phyloP scores from a whole-genome alignment of 208 protist genomes.

The Trypanosoma mega region DNA sequence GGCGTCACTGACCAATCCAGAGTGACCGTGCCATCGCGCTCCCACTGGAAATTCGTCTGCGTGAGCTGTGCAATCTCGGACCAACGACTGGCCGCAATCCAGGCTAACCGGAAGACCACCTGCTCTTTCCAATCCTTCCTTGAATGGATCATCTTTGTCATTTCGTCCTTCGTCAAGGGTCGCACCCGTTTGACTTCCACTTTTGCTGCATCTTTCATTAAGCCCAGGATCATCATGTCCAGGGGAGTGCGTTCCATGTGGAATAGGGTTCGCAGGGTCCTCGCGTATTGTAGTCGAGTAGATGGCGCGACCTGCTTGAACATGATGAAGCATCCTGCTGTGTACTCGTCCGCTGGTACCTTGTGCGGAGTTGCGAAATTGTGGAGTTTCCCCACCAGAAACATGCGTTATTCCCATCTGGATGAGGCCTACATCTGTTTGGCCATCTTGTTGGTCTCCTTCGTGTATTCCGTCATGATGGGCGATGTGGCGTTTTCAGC shows the following conservation, averaged over 20 bases:
- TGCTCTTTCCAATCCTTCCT: not conserved
- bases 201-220: not conserved
- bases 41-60: not conserved
- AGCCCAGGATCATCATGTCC: not conserved
- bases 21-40: not conserved
- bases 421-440: not conserved
- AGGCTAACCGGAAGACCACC: conserved; percentile 7
- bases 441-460: not conserved
- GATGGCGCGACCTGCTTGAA: not conserved
- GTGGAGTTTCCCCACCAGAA: not conserved
- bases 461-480: not conserved
- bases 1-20: not conserved
- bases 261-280: not conserved
- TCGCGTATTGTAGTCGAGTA: conserved; percentile 1
- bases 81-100: conserved; percentile 9
- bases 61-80: not conserved
- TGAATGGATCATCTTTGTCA: not conserved
- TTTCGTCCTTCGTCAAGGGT: not conserved
- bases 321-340: conserved; percentile 4
- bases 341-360: not conserved
- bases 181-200: not conserved
- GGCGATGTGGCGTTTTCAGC: not conserved
- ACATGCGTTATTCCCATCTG: not conserved
- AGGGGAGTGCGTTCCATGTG: not conserved
- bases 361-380: not conserved